Evolutionary conservation across 805 yeast species (phyloP), one percentile per base, ranked within the genome.

Genomic region (Pichia rugopelliculosa): DNA sequence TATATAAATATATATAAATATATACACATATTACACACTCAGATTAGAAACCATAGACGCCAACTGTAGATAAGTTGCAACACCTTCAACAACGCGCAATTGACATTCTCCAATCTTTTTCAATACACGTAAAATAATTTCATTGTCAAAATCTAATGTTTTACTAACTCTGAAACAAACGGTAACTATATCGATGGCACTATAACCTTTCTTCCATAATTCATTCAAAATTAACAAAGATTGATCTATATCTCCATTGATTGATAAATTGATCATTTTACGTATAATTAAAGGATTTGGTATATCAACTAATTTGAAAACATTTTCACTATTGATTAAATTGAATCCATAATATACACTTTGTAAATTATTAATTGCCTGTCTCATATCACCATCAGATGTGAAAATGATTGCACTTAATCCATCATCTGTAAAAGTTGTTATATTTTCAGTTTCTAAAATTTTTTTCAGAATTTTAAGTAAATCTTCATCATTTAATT

Each of bases 321-420:
- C 99, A 58, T 90, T 91, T 37, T 86, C 88, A 41, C 88, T 88
- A 59, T 80, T 86, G n/a, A 93, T 96, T 47, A 86, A 74, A 3
- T 85, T 90, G 67, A 90, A 90, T 2, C 99, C 99, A 1, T 96
- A 88, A 27, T 83, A 91, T 0, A 97, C 89, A 59, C 95, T 83
- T 62, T 93, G 99, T 50, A 93, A 64, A 65, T 93, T 93, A 61
- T 93, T 93, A 42, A 93, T 77, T 0, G 98, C 99, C 66, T 93
- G 99, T 65, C 99, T 80, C 99, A 93, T 91, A 62, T 93, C 99
- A 50, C 99, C 99, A 61, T 93, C 99, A 0, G 96, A 95, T 0
- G 97, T 84, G 68, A 93, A 93, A 15, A 93, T 80, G 50, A 93
- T 74, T 0, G 99, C 98, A 55, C 88, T 88, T 33, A 93, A 67